Evolutionary conservation across 1,139 yeast species (phyloP).

Genomic region (Lodderomyces oxycetoniae): DNA sequence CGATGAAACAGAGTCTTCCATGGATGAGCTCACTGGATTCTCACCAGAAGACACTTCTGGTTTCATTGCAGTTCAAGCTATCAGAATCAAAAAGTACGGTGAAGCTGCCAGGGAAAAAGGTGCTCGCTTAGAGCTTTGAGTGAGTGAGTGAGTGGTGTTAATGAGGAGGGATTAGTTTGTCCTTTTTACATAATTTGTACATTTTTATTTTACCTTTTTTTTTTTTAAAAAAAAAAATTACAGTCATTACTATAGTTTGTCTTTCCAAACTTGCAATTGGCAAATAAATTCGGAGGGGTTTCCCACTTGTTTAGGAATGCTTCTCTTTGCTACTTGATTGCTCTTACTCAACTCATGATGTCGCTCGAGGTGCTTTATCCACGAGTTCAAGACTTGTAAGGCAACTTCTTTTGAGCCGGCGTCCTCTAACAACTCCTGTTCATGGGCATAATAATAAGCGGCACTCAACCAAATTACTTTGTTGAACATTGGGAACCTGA

Average conservation of each 20-base stretch:
- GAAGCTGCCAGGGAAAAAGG: conserved; percentile 85
- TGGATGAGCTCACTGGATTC: conserved; percentile 98
- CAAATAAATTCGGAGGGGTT: conserved; percentile 16
- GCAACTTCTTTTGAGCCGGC: conserved; percentile 9
- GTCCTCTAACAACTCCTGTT: conserved; percentile 21
- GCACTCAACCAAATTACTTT: conserved; percentile 65
- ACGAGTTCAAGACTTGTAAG: conserved; percentile 7
- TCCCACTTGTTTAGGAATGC: conserved; percentile 28
- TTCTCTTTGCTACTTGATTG: conserved; percentile 23
- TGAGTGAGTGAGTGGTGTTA: too few species aligned
- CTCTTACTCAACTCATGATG: conserved; percentile 29
- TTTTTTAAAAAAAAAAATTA: background rate
- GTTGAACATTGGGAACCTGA: conserved; percentile 73
- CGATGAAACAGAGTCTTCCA: conserved; percentile 96
- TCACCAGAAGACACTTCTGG: conserved; percentile 97
- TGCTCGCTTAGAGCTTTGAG: conserved; percentile 36
- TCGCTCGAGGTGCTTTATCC: conserved; percentile 19
- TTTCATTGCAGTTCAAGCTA: conserved; percentile 95
- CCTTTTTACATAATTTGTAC: conserved; percentile 4
- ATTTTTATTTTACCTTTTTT: background rate
- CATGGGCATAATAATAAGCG: conserved; percentile 35
- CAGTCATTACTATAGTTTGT: conserved; percentile 1
- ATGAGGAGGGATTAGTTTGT: too few species aligned
- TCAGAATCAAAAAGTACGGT: conserved; percentile 97
- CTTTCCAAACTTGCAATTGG: conserved; percentile 19